These are phyloP conservation scores for Malassezia brasiliensis DNA, from an alignment of 1,284 basidiomycete species.

Conservation along the genomic window DNA sequence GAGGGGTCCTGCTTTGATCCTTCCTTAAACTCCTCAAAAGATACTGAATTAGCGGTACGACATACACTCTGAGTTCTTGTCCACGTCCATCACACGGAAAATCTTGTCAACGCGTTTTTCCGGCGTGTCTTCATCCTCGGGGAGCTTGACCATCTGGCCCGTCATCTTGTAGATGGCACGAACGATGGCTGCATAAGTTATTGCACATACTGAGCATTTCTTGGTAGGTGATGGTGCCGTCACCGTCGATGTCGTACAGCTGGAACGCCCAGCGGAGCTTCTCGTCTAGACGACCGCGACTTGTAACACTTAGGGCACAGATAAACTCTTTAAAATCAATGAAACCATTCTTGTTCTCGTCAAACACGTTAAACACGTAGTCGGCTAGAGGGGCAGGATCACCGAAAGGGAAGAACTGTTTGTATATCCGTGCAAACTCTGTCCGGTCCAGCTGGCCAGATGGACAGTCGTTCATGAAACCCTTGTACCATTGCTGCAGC, in stretches of 20 bases:
- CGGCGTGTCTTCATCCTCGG: conserved; percentile 93
- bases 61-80: conserved; percentile 45
- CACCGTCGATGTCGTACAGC: conserved; percentile 88
- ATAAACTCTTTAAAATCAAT: conserved; percentile 69
- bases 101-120: conserved; percentile 59
- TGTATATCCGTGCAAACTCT: conserved; percentile 96
- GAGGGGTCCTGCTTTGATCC: conserved; percentile 47
- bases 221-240: conserved; percentile 52
- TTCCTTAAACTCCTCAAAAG: conserved; percentile 47
- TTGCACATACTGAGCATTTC: conserved; percentile 63
- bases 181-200: conserved; percentile 32
- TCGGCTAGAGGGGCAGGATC: conserved; percentile 95
- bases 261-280: conserved; percentile 99
- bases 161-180: conserved; percentile 48
- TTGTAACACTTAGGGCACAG: conserved; percentile 88
- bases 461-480: conserved; percentile 97
- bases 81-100: conserved; percentile 45
- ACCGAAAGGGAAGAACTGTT: conserved; percentile 97
- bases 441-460: conserved; percentile 90
- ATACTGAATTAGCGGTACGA: conserved; percentile 22
- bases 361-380: conserved; percentile 77
- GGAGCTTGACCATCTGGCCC: conserved; percentile 96
- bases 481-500: conserved; percentile 99
- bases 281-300: conserved; percentile 85
- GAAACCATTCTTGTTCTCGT: conserved; percentile 47